Evolutionary conservation across 305 asterid genomes (phyloP).

Genomic region (Withania somnifera): DNA sequence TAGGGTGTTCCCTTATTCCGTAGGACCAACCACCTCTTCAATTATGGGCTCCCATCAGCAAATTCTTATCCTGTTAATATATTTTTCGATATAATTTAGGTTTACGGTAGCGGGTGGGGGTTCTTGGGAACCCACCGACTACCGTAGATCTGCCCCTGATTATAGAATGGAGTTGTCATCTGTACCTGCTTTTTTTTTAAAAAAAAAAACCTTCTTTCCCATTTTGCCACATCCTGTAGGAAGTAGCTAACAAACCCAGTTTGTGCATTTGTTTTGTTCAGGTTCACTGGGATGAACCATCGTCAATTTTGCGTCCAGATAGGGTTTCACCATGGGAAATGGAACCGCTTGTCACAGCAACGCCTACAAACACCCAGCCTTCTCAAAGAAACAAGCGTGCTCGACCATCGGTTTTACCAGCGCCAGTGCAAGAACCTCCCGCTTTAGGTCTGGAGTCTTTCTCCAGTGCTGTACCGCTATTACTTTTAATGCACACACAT

Average conservation of each 20-base stretch:
- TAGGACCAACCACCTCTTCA: too few species aligned
- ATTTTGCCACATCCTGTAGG: background rate
- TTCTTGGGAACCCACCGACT: too few species aligned
- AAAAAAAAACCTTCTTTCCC: background rate
- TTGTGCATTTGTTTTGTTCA: constrained; percentile 18
- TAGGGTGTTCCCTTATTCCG: too few species aligned
- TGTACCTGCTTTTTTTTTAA: background rate
- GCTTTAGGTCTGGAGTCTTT: constrained; percentile 28
- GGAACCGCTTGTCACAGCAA: constrained; percentile 46
- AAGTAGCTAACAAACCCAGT: background rate
- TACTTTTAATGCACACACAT: background rate
- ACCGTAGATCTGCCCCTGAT: too few species aligned
- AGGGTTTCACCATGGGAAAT: constrained; percentile 74
- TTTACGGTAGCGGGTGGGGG: too few species aligned
- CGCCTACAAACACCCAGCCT: constrained; percentile 41
- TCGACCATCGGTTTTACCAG: constrained; percentile 38
- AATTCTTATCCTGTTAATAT: too few species aligned
- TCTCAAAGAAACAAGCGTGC: constrained; percentile 69
- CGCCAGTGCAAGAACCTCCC: constrained; percentile 42
- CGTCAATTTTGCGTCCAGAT: constrained; percentile 68
- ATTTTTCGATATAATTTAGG: too few species aligned
- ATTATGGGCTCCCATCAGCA: too few species aligned
- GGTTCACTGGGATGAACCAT: constrained; percentile 94
- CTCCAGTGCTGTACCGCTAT: background rate
- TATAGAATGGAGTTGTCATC: background rate